phyloP scores from a whole-genome alignment of 169 alveolate species.

The Miamiensis avidus region DNA sequence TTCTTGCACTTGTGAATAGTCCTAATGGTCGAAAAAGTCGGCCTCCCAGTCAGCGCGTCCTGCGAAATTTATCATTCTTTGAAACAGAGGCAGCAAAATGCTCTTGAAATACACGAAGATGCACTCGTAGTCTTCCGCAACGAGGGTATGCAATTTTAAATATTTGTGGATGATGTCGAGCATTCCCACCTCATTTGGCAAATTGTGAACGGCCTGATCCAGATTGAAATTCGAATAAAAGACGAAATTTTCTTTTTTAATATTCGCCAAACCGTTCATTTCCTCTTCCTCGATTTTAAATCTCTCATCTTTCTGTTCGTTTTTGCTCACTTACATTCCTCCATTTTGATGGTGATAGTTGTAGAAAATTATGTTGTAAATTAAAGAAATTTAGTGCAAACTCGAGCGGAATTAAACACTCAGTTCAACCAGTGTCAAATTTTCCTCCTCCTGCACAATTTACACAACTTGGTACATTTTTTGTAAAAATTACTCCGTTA shows the following conservation, averaged over 20 bases:
- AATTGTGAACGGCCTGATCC: not conserved
- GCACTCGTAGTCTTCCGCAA: not conserved
- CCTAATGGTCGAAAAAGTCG: not conserved
- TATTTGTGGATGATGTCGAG: not conserved
- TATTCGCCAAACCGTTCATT: not conserved
- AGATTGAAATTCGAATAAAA: not conserved
- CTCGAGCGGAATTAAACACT: not conserved
- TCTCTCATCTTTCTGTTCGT: too few relatives aligned
- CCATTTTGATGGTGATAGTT: not conserved
- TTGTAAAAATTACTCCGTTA: not conserved
- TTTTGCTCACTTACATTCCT: too few relatives aligned
- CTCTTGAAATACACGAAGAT: not conserved
- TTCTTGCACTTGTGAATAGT: too few relatives aligned
- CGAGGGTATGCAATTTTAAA: not conserved
- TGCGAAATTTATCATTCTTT: too few relatives aligned
- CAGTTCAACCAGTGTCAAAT: not conserved
- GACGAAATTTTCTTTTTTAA: not conserved
- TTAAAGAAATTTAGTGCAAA: too few relatives aligned
- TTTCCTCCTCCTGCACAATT: not conserved
- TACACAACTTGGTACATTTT: not conserved
- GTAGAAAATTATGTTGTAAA: not conserved
- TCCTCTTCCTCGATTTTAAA: not conserved
- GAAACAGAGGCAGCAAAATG: not conserved
- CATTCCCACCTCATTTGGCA: not conserved
- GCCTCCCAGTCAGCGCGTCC: not conserved